Conservation (phyloP, 2,329 filamentous ascomycete species). For the Scytalidium sp. region DNA sequence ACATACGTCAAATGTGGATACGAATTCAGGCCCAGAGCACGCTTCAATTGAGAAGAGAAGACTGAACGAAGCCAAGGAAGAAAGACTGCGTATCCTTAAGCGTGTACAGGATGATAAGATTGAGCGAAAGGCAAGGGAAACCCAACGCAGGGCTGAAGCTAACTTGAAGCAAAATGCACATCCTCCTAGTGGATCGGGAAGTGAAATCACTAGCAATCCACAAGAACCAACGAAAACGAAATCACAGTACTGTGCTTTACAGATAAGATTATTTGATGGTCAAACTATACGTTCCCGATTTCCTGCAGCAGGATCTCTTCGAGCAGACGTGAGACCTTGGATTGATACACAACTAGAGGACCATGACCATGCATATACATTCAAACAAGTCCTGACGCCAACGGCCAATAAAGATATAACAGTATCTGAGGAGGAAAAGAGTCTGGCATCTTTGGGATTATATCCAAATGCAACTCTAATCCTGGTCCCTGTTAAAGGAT, state of each 20-base stretch:
- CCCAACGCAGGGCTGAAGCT: constrained; percentile 43
- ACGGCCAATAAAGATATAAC: constrained; percentile 72
- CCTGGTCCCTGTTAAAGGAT: constrained; percentile 67
- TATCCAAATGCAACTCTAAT: constrained; percentile 80
- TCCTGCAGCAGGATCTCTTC: constrained; percentile 58
- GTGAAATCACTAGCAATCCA: constrained; percentile 10
- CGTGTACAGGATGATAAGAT: constrained; percentile 75
- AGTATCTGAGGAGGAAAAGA: constrained; percentile 68
- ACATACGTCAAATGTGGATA: neutral
- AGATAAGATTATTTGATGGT: constrained; percentile 82
- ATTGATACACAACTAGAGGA: constrained; percentile 62
- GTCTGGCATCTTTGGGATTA: constrained; percentile 67
- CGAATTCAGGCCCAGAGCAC: constrained; percentile 39
- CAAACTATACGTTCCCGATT: constrained; percentile 74
- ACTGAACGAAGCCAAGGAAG: constrained; percentile 63
- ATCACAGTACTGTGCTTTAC: constrained; percentile 55
- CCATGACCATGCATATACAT: constrained; percentile 67
- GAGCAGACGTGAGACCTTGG: constrained; percentile 69
- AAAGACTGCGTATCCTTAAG: constrained; percentile 68
- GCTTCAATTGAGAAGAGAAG: constrained; percentile 55
- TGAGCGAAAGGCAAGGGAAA: constrained; percentile 58
- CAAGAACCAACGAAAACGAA: constrained; percentile 7
- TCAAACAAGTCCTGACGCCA: constrained; percentile 81
- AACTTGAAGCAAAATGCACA: constrained; percentile 9
- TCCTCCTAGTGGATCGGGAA: constrained; percentile 21